These are phyloP conservation scores for Hypoxylon rickii DNA, from an alignment of 495 filamentous ascomycete species.

Conservation along the genomic window DNA sequence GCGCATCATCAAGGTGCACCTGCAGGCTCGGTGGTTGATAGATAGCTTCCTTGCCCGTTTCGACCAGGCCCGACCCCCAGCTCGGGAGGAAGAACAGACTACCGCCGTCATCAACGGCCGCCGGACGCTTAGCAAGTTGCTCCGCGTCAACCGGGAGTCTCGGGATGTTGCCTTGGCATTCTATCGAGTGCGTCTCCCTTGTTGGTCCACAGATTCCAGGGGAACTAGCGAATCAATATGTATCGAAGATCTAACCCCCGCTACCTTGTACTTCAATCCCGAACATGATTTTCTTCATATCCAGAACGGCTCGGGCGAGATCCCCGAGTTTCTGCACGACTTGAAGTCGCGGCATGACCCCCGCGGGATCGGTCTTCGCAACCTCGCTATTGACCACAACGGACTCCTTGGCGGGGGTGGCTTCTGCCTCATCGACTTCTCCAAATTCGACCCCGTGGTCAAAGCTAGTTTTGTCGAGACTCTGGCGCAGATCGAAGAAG, in stretches of 20 bases:
- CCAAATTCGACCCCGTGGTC: not conserved
- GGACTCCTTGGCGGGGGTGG: not conserved
- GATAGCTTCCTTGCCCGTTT: not conserved
- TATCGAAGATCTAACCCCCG: slow-evolving; percentile 7
- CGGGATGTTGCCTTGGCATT: slow-evolving; percentile 23
- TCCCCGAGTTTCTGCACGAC: slow-evolving; percentile 14
- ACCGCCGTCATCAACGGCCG: slow-evolving; percentile 7
- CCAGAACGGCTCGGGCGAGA: not conserved
- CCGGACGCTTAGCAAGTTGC: slow-evolving; percentile 22
- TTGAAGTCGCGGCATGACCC: slow-evolving; percentile 26
- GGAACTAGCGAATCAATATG: too few relatives aligned
- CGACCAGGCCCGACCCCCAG: not conserved
- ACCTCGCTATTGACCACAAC: slow-evolving; percentile 15
- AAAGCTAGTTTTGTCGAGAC: slow-evolving; percentile 10
- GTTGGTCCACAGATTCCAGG: slow-evolving; percentile 1
- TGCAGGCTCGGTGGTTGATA: not conserved
- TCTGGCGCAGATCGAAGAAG: slow-evolving; percentile 12
- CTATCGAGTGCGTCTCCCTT: slow-evolving; percentile 30
- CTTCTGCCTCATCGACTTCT: not conserved
- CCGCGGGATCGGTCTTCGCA: slow-evolving; percentile 16
- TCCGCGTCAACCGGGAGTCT: slow-evolving; percentile 21
- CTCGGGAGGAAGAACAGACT: slow-evolving; percentile 2
- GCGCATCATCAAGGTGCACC: not conserved
- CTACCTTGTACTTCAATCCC: slow-evolving; percentile 27
- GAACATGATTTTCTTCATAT: slow-evolving; percentile 28